Evolutionary conservation across 164 flowering plant species (phyloP), one percentile per base, ranked within the genome.

Genomic region (Berberis vulgaris): DNA sequence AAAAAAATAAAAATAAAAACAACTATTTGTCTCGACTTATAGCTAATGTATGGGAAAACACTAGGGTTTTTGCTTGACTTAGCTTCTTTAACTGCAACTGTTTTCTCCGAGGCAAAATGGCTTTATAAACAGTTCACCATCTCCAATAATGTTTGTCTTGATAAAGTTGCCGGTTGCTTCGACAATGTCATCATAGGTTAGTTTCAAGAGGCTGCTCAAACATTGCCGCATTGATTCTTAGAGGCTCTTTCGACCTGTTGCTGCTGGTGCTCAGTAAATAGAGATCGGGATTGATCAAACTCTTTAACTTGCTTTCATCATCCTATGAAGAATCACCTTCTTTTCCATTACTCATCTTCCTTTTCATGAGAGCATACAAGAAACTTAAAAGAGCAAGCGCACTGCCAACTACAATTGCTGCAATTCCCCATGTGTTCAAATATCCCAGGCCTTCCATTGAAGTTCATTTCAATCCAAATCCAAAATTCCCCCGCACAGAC

Each of bases 101-200:
- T 78, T 65, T 78, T 81, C 1, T 85, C 89, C 64, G 74, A 1
- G 83, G 82, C 41, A 84, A 71, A 1, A 65, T 72, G 26, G 96
- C 96, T 61, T 79, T 84, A 74, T 86, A 86, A 7, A 86, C 96
- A 0, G 93, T 89, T 38, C 92, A 50, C 91, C 90, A 68, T 89
- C 96, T 1, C 96, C 96, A 7, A 89, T 82, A 1, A 89, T 78
- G 67, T 86, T 89, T 1, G 81, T 72, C 79, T 85, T 86, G 79
- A 91, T 80, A 75, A 89, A 86, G 59, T 86, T 77, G 75, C 84
- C 82, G 59, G 93, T 86, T 13, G 84, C 91, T 71, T 79, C 79
- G 41, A 85, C 80, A 41, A 86, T 81, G 54, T 86, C 91, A 5
- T 67, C 85, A 12, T 82, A 57, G 10, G 93, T 89, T 26, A 89